Percentiles rank a stretch among this genome's conserved stretches.
These are phyloP conservation scores for Pythium sukuiense DNA, from an alignment of 352 stramenopile species.

Conservation along the genomic window DNA sequence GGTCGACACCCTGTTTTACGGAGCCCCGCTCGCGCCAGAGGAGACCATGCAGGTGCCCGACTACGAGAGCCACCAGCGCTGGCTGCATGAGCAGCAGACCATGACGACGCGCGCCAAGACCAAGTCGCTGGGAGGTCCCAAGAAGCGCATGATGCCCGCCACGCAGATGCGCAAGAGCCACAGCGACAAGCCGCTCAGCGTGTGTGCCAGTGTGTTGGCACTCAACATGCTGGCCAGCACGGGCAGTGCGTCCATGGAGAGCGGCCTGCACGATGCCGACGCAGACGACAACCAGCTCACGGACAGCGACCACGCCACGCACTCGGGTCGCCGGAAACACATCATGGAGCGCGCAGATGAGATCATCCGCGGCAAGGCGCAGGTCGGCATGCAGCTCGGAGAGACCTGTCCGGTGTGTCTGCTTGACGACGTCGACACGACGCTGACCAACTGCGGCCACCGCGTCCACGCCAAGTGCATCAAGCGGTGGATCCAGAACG, in stretches of 20 bases:
- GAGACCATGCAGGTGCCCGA: constrained; percentile 19
- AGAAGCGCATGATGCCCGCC: constrained; percentile 17
- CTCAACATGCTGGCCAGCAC: constrained; percentile 11
- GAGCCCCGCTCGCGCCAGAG: constrained; percentile 10
- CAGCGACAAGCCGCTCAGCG: constrained; percentile 32
- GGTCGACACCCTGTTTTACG: constrained; percentile 13
- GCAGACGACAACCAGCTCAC: constrained; percentile 25
- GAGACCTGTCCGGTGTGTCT: constrained; percentile 72
- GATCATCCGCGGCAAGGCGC: constrained; percentile 60
- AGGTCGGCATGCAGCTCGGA: constrained; percentile 63
- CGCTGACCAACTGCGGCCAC: constrained; percentile 62
- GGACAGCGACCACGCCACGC: constrained; percentile 10
- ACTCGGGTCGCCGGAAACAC: constrained; percentile 28
- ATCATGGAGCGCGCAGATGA: constrained; percentile 65
- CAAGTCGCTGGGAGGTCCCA: constrained; percentile 12
- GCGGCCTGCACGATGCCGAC: constrained; percentile 26
- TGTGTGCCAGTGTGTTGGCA: constrained; percentile 1
- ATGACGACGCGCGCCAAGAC: constrained; percentile 21
- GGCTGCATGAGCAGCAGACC: constrained; percentile 15
- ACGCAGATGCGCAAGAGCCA: constrained; percentile 30
- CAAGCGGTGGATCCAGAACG: constrained; percentile 71
- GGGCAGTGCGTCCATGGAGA: constrained; percentile 37
- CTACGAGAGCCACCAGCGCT: constrained; percentile 24
- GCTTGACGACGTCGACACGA: constrained; percentile 70
- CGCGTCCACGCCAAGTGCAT: constrained; percentile 78